Evolutionary conservation across 345 rosid species (phyloP).

Genomic region (Draba incana): DNA sequence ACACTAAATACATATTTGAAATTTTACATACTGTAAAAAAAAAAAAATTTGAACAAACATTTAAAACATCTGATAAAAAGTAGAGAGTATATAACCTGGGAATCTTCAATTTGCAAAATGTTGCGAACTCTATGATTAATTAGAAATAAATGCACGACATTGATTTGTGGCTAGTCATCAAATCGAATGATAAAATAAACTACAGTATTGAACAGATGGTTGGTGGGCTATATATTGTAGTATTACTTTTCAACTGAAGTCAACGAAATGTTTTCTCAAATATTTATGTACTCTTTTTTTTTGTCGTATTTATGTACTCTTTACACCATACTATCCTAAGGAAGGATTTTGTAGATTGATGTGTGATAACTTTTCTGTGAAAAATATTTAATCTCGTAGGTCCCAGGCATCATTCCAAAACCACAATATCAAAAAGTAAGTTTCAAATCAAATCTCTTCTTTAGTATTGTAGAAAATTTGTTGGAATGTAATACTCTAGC

Average conservation of each 20-base stretch:
- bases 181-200: not conserved
- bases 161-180: constrained; percentile 12
- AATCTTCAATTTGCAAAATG: not conserved
- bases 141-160: constrained; percentile 15
- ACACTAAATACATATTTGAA: too few species aligned
- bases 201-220: not conserved
- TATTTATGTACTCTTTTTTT: not conserved
- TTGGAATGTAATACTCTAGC: not conserved
- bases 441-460: not conserved
- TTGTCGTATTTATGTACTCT: not conserved
- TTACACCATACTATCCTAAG: not conserved
- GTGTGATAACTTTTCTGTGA: not conserved
- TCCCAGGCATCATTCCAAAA: not conserved
- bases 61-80: too few species aligned
- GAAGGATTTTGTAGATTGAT: not conserved
- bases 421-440: not conserved
- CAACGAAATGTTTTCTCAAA: not conserved
- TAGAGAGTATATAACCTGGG: too few species aligned
- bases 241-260: not conserved
- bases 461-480: not conserved
- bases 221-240: not conserved
- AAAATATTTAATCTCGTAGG: not conserved
- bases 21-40: too few species aligned
- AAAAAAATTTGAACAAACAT: too few species aligned
- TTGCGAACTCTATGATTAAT: not conserved